Percentiles rank a stretch among this genome's conserved stretches.
phyloP scores from a whole-genome alignment of 768 basidiomycete genomes.

The Gyrodon lividus region DNA sequence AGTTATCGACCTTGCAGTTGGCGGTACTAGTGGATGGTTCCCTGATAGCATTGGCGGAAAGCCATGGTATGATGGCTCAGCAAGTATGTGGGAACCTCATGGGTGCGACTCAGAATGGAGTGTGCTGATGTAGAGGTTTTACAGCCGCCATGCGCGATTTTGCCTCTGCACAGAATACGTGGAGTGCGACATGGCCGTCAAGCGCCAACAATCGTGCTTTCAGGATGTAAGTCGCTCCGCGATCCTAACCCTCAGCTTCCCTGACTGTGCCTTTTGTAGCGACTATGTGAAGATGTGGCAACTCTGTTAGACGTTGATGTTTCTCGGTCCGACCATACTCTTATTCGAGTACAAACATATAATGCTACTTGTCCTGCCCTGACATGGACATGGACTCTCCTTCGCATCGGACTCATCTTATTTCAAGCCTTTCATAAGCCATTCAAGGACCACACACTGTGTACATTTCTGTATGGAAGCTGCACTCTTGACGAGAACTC shows the following conservation, averaged over 20 bases:
- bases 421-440: no score
- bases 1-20: constrained; percentile 76
- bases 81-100: constrained; percentile 36
- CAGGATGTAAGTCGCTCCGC: constrained; percentile 48
- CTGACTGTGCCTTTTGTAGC: constrained; percentile 8
- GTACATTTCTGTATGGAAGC: no score
- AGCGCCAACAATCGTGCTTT: constrained; percentile 62
- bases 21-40: constrained; percentile 67
- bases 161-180: constrained; percentile 54
- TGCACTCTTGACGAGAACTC: no score
- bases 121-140: constrained; percentile 4
- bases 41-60: constrained; percentile 51
- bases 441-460: no score
- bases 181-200: constrained; percentile 76
- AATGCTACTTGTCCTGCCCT: no score
- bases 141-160: constrained; percentile 71
- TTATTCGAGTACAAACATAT: no score
- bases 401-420: no score
- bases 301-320: constrained; percentile 17
- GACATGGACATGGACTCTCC: no score
- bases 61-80: constrained; percentile 60
- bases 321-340: no score
- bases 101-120: constrained; percentile 13
- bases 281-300: constrained; percentile 37
- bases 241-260: background rate